Evolutionary conservation across 257 asterid species (phyloP), one percentile per base, ranked within the genome.

Genomic region (Nicotiana benthamiana): DNA sequence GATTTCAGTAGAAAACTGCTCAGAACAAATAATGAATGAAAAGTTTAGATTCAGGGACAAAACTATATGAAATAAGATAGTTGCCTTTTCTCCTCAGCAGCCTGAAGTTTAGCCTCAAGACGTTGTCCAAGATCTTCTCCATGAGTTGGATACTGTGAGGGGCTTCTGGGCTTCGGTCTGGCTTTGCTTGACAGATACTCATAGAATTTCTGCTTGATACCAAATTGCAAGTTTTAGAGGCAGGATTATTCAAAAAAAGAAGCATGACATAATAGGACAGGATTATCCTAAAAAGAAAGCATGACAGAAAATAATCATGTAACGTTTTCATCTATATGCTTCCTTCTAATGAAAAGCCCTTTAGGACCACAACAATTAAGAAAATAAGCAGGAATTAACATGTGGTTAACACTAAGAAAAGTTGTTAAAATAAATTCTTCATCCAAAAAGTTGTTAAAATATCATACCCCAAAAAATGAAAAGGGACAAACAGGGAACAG

Each of bases 41-140:
- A 62, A 36, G 32, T 65, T 43, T 10, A 80, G 43, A 62, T 32
- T 20, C 72, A 18, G 36, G 53, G 48, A 57, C 54, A 62, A 32
- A 80, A 46, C 24, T 6, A 63, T 28, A 48, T 18, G 27, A 16
- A 4, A 48, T 46, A 24, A 46, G 26, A 24, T 8, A 20, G 13
- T 8, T 8, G 90, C 99, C 99, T 90, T 86, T 96, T 96, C 86
- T 87, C 92, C 83, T 96, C 96, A 78, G 99, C 99, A 87, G 97
- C 99, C 85, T 88, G 92, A 81, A 96, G 97, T 90, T 92, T 96
- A 56, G 99, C 99, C 91, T 96, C 98, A 1, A 96, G 95, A 56
- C 98, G 97, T 87, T 91, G 97, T 80, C 95, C 99, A 77, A 80
- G 93, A 77, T 92, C 95, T 52, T 92, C 98, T 82, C 91, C 97